Evolutionary conservation across 805 yeast species (phyloP), one percentile per base, ranked within the genome.

Genomic region (Cyberlindnera sargentensis): DNA sequence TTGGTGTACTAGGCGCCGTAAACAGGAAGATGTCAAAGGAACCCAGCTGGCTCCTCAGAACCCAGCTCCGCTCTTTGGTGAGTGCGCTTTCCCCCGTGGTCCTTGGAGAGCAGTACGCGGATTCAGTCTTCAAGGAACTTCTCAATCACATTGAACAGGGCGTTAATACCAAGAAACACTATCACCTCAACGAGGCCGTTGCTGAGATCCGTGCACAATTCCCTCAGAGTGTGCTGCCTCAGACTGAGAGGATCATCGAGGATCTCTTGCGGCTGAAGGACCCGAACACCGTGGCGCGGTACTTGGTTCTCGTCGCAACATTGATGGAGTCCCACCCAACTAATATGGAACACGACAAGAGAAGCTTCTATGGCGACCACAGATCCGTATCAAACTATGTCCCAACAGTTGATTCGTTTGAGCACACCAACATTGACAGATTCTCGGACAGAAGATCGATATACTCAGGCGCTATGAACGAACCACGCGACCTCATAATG

Each of bases 381-480:
- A 38, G 47, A 31, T 46, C 55, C 1, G 24, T 42, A 5, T 39
- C 49, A 8, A 41, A 33, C 20, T 39, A 47, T 35, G 48, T 51
- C 1, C 34, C 44, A 4, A 62, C 63, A n/a, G 63, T 65, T 5
- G 70, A 65, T 39, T 67, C 72, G 0, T 67, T 61, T 50, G 72
- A 68, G 42, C 62, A 66, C 37, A 47, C 49, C 6, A 50, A 55
- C 32, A 50, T 61, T 34, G 72, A 68, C 44, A 57, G 59, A 41
- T 47, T 60, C 7, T 65, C 71, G 2, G 71, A 66, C 38, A 58
- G 65, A 42, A 57, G 68, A 47, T 67, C 72, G 1, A 47, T 58
- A 4, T 48, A 62, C 26, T 65, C 70, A 0, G 51, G 63, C 2
- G 42, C 53, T 1, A 24, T 34, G 2, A 47, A 39, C 26, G 48